Evolutionary conservation across 2,329 filamentous ascomycete species (phyloP).

Genomic region (Verticillium klebahnii): DNA sequence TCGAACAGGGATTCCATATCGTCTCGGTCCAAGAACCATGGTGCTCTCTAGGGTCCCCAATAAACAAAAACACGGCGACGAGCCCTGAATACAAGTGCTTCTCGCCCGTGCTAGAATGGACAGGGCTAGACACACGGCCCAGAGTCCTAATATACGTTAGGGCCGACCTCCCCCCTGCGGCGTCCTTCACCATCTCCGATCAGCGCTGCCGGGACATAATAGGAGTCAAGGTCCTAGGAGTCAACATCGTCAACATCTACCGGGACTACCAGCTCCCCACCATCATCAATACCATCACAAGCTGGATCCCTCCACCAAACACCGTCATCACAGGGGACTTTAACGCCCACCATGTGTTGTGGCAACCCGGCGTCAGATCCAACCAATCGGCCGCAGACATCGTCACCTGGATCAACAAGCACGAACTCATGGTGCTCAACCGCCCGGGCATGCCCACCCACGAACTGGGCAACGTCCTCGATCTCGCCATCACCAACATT

Average conservation of each 20-base stretch:
- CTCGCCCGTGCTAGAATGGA: no score
- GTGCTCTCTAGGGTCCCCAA: no score
- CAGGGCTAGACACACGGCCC: no score
- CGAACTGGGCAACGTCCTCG: not conserved
- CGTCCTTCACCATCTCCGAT: not conserved
- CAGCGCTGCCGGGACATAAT: not conserved
- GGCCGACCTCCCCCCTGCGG: not conserved
- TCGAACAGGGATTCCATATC: not conserved
- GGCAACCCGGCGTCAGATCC: slow-evolving; percentile 5
- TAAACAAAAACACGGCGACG: no score
- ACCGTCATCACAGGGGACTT: slow-evolving; percentile 13
- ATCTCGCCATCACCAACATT: not conserved
- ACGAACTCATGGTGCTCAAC: not conserved
- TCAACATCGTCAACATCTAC: not conserved
- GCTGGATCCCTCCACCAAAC: not conserved
- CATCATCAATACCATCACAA: not conserved
- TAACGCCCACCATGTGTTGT: slow-evolving; percentile 12
- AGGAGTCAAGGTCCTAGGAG: not conserved
- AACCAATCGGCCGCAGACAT: not conserved
- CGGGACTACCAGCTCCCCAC: not conserved
- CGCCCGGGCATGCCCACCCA: not conserved
- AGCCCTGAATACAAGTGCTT: no score
- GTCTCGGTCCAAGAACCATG: no score
- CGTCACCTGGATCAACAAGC: not conserved
- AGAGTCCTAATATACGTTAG: not conserved